A percentile compares a stretch with the other conserved stretches of the same genome.
These are phyloP conservation scores for Ulota crispa DNA, from an alignment of 225 moss, liverwort and hornwort species.

Conservation along the genomic window DNA sequence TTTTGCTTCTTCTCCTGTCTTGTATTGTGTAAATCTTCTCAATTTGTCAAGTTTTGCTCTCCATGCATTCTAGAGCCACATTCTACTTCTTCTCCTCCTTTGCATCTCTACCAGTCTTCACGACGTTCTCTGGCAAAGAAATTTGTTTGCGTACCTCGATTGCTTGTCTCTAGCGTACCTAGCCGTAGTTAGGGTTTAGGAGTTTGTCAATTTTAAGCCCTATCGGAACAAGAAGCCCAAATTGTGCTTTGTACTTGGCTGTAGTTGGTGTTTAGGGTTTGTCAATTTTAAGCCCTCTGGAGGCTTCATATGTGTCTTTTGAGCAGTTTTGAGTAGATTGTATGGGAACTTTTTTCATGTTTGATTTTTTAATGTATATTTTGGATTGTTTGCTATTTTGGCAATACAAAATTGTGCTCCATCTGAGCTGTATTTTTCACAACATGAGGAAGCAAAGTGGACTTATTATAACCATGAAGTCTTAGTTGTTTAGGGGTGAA, in stretches of 20 bases:
- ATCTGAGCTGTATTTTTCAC: background rate
- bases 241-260: background rate
- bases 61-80: background rate
- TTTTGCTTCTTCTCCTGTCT: background rate
- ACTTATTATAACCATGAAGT: background rate
- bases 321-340: background rate
- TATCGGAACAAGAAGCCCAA: background rate
- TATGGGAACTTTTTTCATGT: too few relatives aligned
- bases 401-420: background rate
- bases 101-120: background rate
- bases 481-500: background rate
- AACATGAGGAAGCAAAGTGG: background rate
- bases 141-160: background rate
- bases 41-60: background rate
- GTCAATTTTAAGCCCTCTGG: too few relatives aligned
- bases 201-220: background rate
- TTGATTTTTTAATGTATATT: background rate
- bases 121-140: background rate
- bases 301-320: too few relatives aligned
- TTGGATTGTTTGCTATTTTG: background rate
- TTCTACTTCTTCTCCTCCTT: background rate
- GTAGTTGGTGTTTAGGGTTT: too few relatives aligned
- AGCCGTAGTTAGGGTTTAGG: background rate
- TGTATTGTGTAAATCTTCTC: conserved; percentile 12
- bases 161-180: background rate